Conservation (phyloP, 2,329 filamentous ascomycete genomes). For the Beauveria medogensis region DNA sequence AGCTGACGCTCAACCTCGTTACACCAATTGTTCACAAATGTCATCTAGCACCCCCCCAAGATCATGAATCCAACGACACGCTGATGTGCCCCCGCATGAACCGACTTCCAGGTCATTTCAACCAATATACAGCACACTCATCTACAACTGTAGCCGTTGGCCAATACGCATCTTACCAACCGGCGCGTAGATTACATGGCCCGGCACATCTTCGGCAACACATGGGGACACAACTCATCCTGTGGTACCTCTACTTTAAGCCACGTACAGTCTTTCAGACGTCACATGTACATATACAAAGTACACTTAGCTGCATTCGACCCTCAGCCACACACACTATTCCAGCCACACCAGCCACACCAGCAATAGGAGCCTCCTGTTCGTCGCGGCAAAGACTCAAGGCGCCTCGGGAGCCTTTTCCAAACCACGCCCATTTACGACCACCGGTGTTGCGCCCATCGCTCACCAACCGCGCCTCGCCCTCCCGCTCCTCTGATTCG, state of each 20-base stretch:
- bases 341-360: slow-evolving; percentile 3
- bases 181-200: not conserved
- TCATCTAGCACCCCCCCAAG: no score
- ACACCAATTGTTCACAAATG: no score
- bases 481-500: not conserved
- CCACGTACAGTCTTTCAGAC: accelerated
- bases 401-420: not conserved
- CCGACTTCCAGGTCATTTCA: no score
- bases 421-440: slow-evolving; percentile 9
- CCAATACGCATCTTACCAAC: not conserved
- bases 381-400: slow-evolving; percentile 10
- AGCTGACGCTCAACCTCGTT: no score
- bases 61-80: no score
- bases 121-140: not conserved
- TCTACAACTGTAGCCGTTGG: not conserved
- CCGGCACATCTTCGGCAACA: not conserved
- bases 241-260: not conserved
- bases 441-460: slow-evolving; percentile 7
- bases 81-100: no score
- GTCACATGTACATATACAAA: not conserved
- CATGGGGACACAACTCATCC: no score
- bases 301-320: not conserved
- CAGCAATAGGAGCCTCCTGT: slow-evolving; percentile 4
- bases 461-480: not conserved
- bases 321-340: not conserved